Percentiles rank a stretch among this genome's conserved stretches.
Conservation (phyloP, 202 grass and related monocot species). For the Musa balbisiana region DNA sequence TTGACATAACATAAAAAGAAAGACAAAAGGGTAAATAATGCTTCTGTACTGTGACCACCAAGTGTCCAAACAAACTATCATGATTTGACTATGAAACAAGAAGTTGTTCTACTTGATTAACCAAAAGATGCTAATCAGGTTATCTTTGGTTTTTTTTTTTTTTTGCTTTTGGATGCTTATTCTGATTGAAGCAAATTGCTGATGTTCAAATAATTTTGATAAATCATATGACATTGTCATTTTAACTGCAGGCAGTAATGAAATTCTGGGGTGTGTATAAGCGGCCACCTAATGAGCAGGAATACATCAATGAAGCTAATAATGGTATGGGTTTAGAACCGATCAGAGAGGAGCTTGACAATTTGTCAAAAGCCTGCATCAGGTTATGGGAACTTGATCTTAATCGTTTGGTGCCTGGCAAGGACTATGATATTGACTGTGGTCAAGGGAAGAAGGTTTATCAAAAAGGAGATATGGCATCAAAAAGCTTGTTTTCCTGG, state of each 20-base stretch:
- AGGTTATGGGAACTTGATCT: conserved; percentile 75
- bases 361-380: conserved; percentile 65
- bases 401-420: conserved; percentile 68
- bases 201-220: too few species aligned
- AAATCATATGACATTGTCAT: too few species aligned
- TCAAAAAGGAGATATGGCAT: conserved; percentile 69
- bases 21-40: neutral
- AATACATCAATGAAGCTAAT: conserved; percentile 56
- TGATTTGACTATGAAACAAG: neutral
- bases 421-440: conserved; percentile 69
- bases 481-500: conserved; percentile 59
- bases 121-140: neutral
- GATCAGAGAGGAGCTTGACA: conserved; percentile 64
- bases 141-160: neutral
- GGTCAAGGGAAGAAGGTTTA: conserved; percentile 92
- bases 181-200: too few species aligned
- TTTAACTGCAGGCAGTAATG: conserved; percentile 27
- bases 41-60: neutral
- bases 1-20: neutral
- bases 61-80: neutral
- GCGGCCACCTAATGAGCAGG: conserved; percentile 63
- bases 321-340: conserved; percentile 57
- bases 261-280: conserved; percentile 69
- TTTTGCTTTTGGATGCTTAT: too few species aligned
- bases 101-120: neutral